Conservation (phyloP, 2,329 filamentous ascomycete species). For the Talaromyces albobiverticillius region DNA sequence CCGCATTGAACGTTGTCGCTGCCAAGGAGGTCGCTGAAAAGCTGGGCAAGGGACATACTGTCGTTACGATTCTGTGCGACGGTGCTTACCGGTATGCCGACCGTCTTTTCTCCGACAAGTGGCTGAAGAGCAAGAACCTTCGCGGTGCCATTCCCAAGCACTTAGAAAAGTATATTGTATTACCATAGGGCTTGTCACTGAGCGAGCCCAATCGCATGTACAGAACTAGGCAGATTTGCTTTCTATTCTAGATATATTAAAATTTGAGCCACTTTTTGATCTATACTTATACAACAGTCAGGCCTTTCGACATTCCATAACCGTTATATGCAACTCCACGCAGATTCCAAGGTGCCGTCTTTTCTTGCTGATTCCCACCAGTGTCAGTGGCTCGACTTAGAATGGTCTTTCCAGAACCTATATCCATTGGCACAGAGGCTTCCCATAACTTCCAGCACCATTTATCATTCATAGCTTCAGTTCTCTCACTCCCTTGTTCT, state of each 20-base stretch:
- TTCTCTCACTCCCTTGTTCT: constrained; percentile 17
- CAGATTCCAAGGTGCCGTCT: constrained; percentile 55
- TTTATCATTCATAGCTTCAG: constrained; percentile 30
- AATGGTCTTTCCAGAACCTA: constrained; percentile 44
- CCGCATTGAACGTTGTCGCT: constrained; percentile 89
- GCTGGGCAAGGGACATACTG: constrained; percentile 81
- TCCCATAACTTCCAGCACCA: constrained; percentile 59
- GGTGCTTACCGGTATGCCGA: constrained; percentile 98
- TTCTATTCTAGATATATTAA: not conserved
- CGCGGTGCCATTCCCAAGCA: constrained; percentile 77
- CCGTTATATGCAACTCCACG: constrained; percentile 61
- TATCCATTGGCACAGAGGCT: constrained; percentile 21
- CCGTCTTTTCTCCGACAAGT: constrained; percentile 84
- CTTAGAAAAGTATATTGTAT: constrained; percentile 88
- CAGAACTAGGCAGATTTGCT: constrained; percentile 1
- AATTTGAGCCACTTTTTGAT: not conserved
- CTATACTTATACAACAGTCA: constrained; percentile 39
- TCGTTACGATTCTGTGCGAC: constrained; percentile 92
- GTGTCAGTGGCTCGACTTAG: constrained; percentile 55
- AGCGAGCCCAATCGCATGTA: constrained; percentile 2
- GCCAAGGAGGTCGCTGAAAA: constrained; percentile 91
- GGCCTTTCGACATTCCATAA: constrained; percentile 52
- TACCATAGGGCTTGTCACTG: constrained; percentile 50
- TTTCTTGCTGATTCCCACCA: constrained; percentile 51
- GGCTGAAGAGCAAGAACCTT: constrained; percentile 83